Evolutionary conservation across 2,329 filamentous ascomycete species (phyloP), one percentile per base, ranked within the genome.

Genomic region (Neurospora crassa): DNA sequence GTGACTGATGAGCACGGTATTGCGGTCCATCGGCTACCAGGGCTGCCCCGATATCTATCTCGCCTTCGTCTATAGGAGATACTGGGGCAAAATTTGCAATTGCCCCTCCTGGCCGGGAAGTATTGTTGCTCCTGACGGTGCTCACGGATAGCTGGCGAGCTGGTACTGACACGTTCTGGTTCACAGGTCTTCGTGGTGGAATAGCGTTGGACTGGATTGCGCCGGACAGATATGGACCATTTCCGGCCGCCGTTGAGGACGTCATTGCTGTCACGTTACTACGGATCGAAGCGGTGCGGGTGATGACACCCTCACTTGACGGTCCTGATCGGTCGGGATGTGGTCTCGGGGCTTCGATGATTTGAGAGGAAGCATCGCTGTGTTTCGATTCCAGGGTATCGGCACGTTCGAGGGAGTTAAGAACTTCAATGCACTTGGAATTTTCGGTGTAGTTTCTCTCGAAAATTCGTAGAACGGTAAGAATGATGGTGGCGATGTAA

Each of bases 381-480:
- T 74, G 34, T 45, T 79, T 78, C 53, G 75, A 74, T 45, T 77
- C 74, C 70, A 75, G 69, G 18, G 75, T 76, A 10, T 77, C 73
- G 41, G 76, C 72, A 34, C 76, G 70, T 67, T 76, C 73, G 67
- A 76, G 59, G 45, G 78, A 71, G 47, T 76, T 71, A 24, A 79
- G 75, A 11, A 74, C 68, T 67, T 77, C 73, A 40, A 77, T 73
- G 40, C 77, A 71, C 41, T 73, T 73, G 18, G 74, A 75, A 40
- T 76, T 75, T 18, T 74, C 76, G 40, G 72, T 76, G 72, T 79
- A 79, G 18, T 74, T 73, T n/a, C 72, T 74, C 47, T 81, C 77
- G 67, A 75, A 76, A 29, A 81, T 77, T 16, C 78, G 74, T 12
- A 79, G 73, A 34, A 77, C 74, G 6, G 77, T 77, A 37, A 79